Percentiles rank a stretch among this genome's conserved stretches.
phyloP scores from a whole-genome alignment of 2,329 filamentous ascomycete genomes.

The Fusarium austroafricanum region DNA sequence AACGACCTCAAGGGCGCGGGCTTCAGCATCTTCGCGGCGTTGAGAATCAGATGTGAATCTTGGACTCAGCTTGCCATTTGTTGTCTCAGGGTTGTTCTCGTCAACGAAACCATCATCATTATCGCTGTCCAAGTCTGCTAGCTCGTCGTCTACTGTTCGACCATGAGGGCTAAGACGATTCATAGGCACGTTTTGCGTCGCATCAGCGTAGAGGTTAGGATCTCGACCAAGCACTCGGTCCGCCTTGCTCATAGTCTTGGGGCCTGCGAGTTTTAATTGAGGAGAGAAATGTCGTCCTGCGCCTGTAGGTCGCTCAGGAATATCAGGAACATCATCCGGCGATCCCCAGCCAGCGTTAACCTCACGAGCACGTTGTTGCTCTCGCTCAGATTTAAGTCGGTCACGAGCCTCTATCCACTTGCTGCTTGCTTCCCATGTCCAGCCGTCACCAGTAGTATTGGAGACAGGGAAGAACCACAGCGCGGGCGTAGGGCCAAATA shows the following conservation, averaged over 20 bases:
- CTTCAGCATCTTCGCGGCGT: conserved; percentile 57
- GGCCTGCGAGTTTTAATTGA: conserved; percentile 36
- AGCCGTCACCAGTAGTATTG: conserved; percentile 92
- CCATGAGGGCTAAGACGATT: conserved; percentile 61
- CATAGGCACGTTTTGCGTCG: conserved; percentile 58
- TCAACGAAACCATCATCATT: conserved; percentile 49
- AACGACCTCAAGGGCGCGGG: conserved; percentile 59
- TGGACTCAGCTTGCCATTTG: conserved; percentile 53
- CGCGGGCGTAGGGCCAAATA: conserved; percentile 79
- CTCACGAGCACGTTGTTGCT: conserved; percentile 72
- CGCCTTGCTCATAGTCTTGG: conserved; percentile 64
- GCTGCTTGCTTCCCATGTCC: conserved; percentile 89
- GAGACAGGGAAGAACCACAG: conserved; percentile 85
- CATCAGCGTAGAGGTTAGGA: conserved; percentile 66
- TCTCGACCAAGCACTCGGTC: conserved; percentile 69
- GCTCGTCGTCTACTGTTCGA: conserved; percentile 57
- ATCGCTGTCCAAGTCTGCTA: conserved; percentile 54
- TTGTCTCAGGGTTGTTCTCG: conserved; percentile 47
- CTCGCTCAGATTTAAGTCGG: conserved; percentile 66
- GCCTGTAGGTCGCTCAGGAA: conserved; percentile 39
- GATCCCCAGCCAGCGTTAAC: conserved; percentile 74
- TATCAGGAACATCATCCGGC: conserved; percentile 45
- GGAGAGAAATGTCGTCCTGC: conserved; percentile 52
- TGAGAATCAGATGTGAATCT: conserved; percentile 51
- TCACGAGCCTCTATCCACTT: conserved; percentile 81